Percentiles rank a stretch among this genome's conserved stretches.
These are phyloP conservation scores for Amyloporia xantha DNA, from an alignment of 768 basidiomycete genomes.

Conservation along the genomic window DNA sequence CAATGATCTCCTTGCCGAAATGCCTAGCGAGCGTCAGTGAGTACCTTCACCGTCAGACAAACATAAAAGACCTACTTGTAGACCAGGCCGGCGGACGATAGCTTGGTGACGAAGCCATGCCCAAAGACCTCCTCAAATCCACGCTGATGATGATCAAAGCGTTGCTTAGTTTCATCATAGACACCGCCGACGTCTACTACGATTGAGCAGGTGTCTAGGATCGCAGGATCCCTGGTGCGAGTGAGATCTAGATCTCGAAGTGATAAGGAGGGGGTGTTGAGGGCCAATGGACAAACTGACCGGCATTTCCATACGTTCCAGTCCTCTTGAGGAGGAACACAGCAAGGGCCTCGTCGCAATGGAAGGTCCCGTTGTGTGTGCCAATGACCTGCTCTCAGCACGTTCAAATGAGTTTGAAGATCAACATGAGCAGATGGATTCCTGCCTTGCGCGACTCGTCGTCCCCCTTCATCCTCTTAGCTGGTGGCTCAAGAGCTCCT, in stretches of 20 bases:
- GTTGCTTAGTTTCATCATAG: slow-evolving; percentile 71
- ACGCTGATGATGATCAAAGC: slow-evolving; percentile 96
- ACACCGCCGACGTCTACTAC: slow-evolving; percentile 95
- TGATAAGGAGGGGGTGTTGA: slow-evolving; percentile 1
- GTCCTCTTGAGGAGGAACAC: slow-evolving; percentile 84
- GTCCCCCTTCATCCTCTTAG: slow-evolving; percentile 40
- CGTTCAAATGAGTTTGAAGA: too few relatives aligned
- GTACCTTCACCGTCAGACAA: not conserved
- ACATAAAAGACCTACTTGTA: slow-evolving; percentile 70
- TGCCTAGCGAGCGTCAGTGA: slow-evolving; percentile 46
- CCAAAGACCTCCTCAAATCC: slow-evolving; percentile 90
- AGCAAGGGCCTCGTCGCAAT: slow-evolving; percentile 95
- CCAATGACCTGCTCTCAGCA: slow-evolving; percentile 81
- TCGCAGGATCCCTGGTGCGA: slow-evolving; percentile 64
- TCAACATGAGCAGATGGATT: not conserved
- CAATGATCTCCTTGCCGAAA: slow-evolving; percentile 83
- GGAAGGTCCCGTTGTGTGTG: slow-evolving; percentile 93
- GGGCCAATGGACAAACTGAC: slow-evolving; percentile 30
- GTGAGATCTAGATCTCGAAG: slow-evolving; percentile 37
- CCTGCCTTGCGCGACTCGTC: slow-evolving; percentile 32
- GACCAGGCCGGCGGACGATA: slow-evolving; percentile 87
- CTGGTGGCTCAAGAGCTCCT: slow-evolving; percentile 19
- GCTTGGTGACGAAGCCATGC: slow-evolving; percentile 78
- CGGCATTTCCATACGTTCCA: slow-evolving; percentile 64
- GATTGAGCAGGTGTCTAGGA: slow-evolving; percentile 80